Base-by-base conservation (phyloP, 441 rosid species). In the Isatis lusitanica region DNA sequence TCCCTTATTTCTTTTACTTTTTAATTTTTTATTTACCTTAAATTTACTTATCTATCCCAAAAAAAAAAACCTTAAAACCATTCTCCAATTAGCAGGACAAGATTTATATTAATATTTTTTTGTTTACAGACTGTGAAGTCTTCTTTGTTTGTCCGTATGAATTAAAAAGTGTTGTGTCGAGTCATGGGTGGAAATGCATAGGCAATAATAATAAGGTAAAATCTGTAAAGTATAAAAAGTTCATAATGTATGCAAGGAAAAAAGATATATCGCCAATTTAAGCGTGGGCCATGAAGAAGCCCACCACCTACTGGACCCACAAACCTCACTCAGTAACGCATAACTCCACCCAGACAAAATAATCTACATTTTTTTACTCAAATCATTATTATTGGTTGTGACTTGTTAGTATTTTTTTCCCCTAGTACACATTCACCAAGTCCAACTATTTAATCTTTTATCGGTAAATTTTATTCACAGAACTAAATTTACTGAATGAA, bases 281-380 rank as follows among this genome's bases (percentile, higher is more conserved):
- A 56, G 44, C 1, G 58, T 48, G 69, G 58, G 58, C 58, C 69
- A 65, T n/a, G 57, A 12, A 64, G 44, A 69, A 58, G 47, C 47
- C 65, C 48, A 58, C 42, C 40, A 61, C 16, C 28, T 61, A 28
- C 62, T 71, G 61, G 75, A 71, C 71, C 71, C 71, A 50, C 70
- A 4, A 18, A 35, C 69, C 44, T 57, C 46, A 67, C 71, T 66
- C 47, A 5, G 10, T 21, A 36, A 9, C 21, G 70, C 21, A 36
- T 8, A 7, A 11, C 24, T 50, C 48, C 35, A 50, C 58, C 44
- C 35, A 18, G 7, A 13, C 24, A 35, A 30, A 28, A 10, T 15
- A 28, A 16, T 33, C 11, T 48, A 44, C 46, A 42, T 33, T 46
- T 44, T 33, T 57, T 40, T 28, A 17, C 62, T 39, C 61, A 39